Percentiles rank a stretch among this genome's conserved stretches.
These are phyloP conservation scores for Brassica juncea DNA, from an alignment of 345 rosid species.

Conservation along the genomic window DNA sequence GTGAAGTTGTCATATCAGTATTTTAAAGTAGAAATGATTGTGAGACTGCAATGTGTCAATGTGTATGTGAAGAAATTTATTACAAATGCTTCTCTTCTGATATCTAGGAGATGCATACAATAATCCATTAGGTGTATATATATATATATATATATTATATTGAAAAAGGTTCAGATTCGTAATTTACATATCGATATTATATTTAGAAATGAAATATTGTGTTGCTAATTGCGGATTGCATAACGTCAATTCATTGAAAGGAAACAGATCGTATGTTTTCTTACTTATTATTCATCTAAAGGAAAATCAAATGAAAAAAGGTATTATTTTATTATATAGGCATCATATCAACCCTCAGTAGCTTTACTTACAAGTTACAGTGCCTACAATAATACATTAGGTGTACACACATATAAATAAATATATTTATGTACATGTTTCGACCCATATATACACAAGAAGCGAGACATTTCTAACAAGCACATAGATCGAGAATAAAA, in stretches of 20 bases:
- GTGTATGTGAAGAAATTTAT: no score
- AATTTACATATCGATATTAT: neutral
- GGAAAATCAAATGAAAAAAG: neutral
- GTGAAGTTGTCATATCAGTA: no score
- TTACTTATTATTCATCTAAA: neutral
- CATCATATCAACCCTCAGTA: slow-evolving; percentile 7
- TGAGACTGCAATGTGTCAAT: no score
- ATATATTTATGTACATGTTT: slow-evolving; percentile 5
- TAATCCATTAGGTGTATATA: neutral
- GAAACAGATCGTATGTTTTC: neutral
- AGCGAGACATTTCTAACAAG: neutral
- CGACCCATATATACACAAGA: neutral
- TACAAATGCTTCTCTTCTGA: no score
- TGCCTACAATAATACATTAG: no score
- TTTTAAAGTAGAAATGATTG: no score
- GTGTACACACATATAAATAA: neutral
- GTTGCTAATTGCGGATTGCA: neutral
- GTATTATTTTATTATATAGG: neutral
- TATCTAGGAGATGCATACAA: no score
- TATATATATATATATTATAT: no score
- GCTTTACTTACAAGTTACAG: neutral
- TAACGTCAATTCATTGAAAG: neutral
- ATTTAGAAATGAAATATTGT: neutral
- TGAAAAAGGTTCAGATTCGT: neutral
- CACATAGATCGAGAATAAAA: neutral